Evolutionary conservation across 2,329 filamentous ascomycete species (phyloP).

Genomic region (Clarireedia paspali): DNA sequence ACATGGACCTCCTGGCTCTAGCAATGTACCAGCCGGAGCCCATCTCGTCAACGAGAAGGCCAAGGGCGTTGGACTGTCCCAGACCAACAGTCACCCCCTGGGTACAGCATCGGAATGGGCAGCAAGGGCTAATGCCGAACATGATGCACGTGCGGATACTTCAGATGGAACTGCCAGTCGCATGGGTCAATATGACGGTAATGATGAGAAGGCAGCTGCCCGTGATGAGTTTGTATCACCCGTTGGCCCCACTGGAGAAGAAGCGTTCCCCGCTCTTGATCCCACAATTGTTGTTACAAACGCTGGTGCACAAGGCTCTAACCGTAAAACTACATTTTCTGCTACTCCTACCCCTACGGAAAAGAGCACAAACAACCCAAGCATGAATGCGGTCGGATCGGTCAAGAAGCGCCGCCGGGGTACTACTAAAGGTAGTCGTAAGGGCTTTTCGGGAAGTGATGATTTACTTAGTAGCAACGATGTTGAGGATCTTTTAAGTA

Average conservation of each 20-base stretch:
- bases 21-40: background rate
- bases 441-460: slow-evolving; percentile 57
- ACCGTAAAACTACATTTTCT: slow-evolving; percentile 51
- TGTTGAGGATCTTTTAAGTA: slow-evolving; percentile 70
- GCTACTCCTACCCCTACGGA: slow-evolving; percentile 23
- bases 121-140: slow-evolving; percentile 19
- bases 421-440: slow-evolving; percentile 56
- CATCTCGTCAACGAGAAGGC: slow-evolving; percentile 14
- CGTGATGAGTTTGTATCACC: slow-evolving; percentile 35
- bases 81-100: slow-evolving; percentile 14
- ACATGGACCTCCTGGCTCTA: slow-evolving; percentile 26
- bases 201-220: slow-evolving; percentile 20
- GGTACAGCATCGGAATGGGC: slow-evolving; percentile 25
- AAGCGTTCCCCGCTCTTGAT: slow-evolving; percentile 42
- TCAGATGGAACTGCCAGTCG: slow-evolving; percentile 12
- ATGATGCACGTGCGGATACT: slow-evolving; percentile 14
- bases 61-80: slow-evolving; percentile 17
- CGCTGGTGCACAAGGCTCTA: slow-evolving; percentile 31
- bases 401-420: slow-evolving; percentile 57
- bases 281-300: slow-evolving; percentile 16
- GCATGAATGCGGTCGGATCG: slow-evolving; percentile 32
- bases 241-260: slow-evolving; percentile 35
- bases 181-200: slow-evolving; percentile 17
- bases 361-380: slow-evolving; percentile 7
- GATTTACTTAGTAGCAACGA: slow-evolving; percentile 69